Conservation (phyloP, 108 stramenopile genomes). For the Skeletonema costatum region DNA sequence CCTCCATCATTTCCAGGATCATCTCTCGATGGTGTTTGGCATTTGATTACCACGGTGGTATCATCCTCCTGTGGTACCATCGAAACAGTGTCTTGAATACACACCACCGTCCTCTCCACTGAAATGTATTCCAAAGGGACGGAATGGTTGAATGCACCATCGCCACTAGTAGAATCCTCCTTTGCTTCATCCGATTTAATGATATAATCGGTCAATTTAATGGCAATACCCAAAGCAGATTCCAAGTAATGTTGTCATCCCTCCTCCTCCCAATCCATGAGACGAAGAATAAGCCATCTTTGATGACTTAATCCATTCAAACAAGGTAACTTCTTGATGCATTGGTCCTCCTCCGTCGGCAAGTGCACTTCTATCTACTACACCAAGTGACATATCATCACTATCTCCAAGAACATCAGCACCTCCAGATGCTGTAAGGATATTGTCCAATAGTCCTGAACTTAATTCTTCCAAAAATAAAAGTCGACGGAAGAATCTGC, state of each 20-base stretch:
- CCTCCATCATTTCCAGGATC: not conserved
- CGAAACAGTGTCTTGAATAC: not conserved
- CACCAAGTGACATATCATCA: not conserved
- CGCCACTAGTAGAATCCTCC: not conserved
- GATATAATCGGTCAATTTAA: conserved; percentile 26
- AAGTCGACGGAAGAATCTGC: not conserved
- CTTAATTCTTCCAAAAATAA: not conserved
- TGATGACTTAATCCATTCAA: conserved; percentile 10
- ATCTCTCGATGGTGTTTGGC: not conserved
- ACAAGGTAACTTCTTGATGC: not conserved
- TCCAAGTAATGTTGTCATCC: conserved; percentile 3
- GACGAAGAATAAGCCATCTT: not conserved
- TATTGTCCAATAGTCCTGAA: not conserved
- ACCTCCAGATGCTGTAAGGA: not conserved
- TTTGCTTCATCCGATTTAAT: conserved; percentile 3
- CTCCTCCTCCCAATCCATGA: not conserved
- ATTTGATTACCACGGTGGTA: not conserved
- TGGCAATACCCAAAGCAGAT: conserved; percentile 20
- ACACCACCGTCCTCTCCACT: not conserved
- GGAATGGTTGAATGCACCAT: not conserved
- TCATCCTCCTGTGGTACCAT: not conserved
- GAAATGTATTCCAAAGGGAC: conserved; percentile 22
- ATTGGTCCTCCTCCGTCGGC: not conserved
- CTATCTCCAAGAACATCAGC: not conserved
- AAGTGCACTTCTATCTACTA: not conserved